Evolutionary conservation across 1,139 yeast species (phyloP).

Genomic region (Wickerhamomyces sp.): DNA sequence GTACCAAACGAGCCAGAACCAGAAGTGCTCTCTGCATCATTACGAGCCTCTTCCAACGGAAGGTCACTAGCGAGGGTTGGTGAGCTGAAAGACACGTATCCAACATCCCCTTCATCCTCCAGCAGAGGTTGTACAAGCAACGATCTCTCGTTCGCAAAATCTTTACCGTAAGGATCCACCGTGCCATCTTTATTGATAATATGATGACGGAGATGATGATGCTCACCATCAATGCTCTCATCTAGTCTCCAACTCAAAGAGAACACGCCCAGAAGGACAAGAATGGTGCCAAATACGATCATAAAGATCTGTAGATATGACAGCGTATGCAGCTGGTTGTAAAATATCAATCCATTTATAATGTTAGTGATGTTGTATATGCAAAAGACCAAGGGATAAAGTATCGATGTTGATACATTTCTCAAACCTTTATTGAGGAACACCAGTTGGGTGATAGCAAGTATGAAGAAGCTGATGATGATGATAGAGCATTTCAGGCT

Average conservation of each 20-base stretch:
- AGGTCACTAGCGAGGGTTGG: too few species aligned
- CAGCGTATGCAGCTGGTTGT: constrained; percentile 44
- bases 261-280: constrained; percentile 52
- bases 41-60: constrained; percentile 14
- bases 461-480: constrained; percentile 52
- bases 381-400: constrained; percentile 84
- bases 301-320: constrained; percentile 34
- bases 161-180: constrained; percentile 4
- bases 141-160: constrained; percentile 5
- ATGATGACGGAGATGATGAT: too few species aligned
- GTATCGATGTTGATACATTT: constrained; percentile 67
- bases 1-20: constrained; percentile 6
- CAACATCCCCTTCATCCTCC: constrained; percentile 25
- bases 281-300: constrained; percentile 46
- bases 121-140: constrained; percentile 2
- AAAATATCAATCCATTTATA: constrained; percentile 66
- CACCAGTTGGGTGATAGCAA: constrained; percentile 72
- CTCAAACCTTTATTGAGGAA: constrained; percentile 73
- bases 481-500: constrained; percentile 33
- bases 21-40: neutral
- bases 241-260: constrained; percentile 44
- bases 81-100: constrained; percentile 36
- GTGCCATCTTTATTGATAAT: too few species aligned
- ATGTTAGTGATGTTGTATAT: constrained; percentile 74
- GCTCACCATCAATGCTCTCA: constrained; percentile 20